A percentile compares a stretch with the other conserved stretches of the same genome.
These are phyloP conservation scores for Trametes versicolor DNA, from an alignment of 1,284 basidiomycete genomes.

Conservation along the genomic window DNA sequence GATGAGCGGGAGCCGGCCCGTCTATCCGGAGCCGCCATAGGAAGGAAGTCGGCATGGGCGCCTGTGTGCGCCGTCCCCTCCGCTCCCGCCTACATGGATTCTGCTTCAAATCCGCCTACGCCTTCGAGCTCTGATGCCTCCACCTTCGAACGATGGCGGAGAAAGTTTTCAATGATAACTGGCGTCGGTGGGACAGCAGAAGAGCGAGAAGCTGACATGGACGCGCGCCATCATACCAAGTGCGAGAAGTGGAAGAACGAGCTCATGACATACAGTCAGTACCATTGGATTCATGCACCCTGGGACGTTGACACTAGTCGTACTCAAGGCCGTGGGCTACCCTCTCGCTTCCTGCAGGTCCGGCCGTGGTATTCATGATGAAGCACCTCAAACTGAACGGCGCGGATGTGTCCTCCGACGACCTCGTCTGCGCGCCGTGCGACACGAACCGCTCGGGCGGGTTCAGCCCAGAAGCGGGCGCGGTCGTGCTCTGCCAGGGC, in stretches of 20 bases:
- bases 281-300: slow-evolving; percentile 35
- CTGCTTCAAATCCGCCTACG: slow-evolving; percentile 19
- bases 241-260: slow-evolving; percentile 70
- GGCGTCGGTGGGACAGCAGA: slow-evolving; percentile 65
- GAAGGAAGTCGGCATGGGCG: neutral
- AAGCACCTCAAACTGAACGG: slow-evolving; percentile 85
- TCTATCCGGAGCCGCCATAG: neutral
- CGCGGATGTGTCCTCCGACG: slow-evolving; percentile 69
- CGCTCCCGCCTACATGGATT: slow-evolving; percentile 2
- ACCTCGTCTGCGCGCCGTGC: slow-evolving; percentile 88
- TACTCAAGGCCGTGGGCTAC: slow-evolving; percentile 15
- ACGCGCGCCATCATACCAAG: slow-evolving; percentile 51
- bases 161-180: slow-evolving; percentile 61
- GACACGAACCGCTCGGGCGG: slow-evolving; percentile 82
- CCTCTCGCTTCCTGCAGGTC: slow-evolving; percentile 61
- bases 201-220: slow-evolving; percentile 56
- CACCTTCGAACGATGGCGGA: slow-evolving; percentile 64
- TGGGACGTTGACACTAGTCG: slow-evolving; percentile 25
- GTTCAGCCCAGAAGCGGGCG: slow-evolving; percentile 80
- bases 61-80: neutral
- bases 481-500: slow-evolving; percentile 85
- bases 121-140: slow-evolving; percentile 29
- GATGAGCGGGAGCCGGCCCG: neutral
- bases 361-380: slow-evolving; percentile 88
- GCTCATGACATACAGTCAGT: slow-evolving; percentile 62